Evolutionary conservation across 331 rosid genomes (phyloP).

Genomic region (Telfairia occidentalis): DNA sequence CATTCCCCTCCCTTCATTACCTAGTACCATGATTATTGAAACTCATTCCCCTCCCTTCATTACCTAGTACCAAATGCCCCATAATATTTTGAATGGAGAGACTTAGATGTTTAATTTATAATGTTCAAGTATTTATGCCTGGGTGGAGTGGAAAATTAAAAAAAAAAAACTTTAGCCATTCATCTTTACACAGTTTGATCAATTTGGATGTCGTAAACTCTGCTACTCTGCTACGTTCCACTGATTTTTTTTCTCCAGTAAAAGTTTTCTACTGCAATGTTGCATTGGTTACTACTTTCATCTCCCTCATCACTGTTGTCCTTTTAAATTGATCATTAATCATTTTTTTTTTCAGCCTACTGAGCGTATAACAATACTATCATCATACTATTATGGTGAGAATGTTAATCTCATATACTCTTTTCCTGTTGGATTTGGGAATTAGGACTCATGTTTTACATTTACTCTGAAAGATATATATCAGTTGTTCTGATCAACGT

Average conservation of each 20-base stretch:
- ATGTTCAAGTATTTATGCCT: neutral
- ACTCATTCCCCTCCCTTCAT: neutral
- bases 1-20: neutral
- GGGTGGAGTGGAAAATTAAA: neutral
- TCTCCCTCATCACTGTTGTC: conserved; percentile 4
- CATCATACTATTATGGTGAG: conserved; percentile 88
- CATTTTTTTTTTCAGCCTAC: conserved; percentile 49
- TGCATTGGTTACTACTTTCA: neutral
- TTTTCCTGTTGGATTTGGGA: neutral
- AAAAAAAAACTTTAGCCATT: neutral
- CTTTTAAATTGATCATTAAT: conserved; percentile 6
- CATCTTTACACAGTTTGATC: neutral
- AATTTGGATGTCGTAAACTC: neutral
- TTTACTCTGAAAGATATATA: neutral
- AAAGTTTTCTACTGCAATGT: neutral
- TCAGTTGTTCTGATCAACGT: neutral
- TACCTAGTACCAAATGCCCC: neutral
- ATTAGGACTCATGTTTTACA: neutral
- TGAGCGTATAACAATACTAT: conserved; percentile 71
- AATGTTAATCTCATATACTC: neutral
- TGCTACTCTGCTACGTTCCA: neutral
- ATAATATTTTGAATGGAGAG: neutral
- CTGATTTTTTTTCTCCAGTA: neutral
- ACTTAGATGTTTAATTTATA: neutral
- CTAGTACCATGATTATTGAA: neutral